These are phyloP conservation scores for Chenopodium formosanum DNA, from an alignment of 148 eudicot genomes.

Conservation along the genomic window DNA sequence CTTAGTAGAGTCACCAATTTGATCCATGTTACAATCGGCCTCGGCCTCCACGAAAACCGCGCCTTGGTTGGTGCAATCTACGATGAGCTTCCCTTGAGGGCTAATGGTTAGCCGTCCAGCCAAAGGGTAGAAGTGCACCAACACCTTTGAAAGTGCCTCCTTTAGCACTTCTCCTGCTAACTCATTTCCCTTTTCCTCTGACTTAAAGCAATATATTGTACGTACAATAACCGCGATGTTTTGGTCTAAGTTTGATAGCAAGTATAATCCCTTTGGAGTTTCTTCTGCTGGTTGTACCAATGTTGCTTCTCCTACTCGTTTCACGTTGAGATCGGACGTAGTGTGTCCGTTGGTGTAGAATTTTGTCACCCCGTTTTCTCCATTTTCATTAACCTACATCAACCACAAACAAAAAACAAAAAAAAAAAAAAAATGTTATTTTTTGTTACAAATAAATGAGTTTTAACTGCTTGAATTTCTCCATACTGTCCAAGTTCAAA, in stretches of 20 bases:
- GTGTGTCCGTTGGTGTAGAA: slow-evolving; percentile 24
- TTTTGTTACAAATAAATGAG: not conserved
- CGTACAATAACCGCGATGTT: slow-evolving; percentile 48
- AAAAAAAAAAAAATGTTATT: not conserved
- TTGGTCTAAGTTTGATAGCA: slow-evolving; percentile 47
- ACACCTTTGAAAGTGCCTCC: slow-evolving; percentile 41
- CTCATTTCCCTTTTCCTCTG: slow-evolving; percentile 38
- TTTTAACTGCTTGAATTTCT: not conserved
- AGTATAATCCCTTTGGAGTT: slow-evolving; percentile 39
- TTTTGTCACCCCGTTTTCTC: slow-evolving; percentile 19
- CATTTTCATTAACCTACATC: slow-evolving; percentile 28
- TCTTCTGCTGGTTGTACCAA: slow-evolving; percentile 39
- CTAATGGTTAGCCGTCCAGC: slow-evolving; percentile 51
- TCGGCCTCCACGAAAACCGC: slow-evolving; percentile 54
- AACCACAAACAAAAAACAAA: not conserved
- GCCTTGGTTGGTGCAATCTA: slow-evolving; percentile 40
- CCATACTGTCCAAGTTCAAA: not conserved
- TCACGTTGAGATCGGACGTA: slow-evolving; percentile 23
- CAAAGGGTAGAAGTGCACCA: slow-evolving; percentile 52
- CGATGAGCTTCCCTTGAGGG: slow-evolving; percentile 44
- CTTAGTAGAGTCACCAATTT: slow-evolving; percentile 47
- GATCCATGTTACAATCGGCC: slow-evolving; percentile 41
- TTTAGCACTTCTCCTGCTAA: slow-evolving; percentile 29
- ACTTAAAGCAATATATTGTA: slow-evolving; percentile 42
- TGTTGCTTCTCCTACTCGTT: slow-evolving; percentile 27